phyloP scores from a whole-genome alignment of 2,329 filamentous ascomycete species.

The Nectriaceae sp. region DNA sequence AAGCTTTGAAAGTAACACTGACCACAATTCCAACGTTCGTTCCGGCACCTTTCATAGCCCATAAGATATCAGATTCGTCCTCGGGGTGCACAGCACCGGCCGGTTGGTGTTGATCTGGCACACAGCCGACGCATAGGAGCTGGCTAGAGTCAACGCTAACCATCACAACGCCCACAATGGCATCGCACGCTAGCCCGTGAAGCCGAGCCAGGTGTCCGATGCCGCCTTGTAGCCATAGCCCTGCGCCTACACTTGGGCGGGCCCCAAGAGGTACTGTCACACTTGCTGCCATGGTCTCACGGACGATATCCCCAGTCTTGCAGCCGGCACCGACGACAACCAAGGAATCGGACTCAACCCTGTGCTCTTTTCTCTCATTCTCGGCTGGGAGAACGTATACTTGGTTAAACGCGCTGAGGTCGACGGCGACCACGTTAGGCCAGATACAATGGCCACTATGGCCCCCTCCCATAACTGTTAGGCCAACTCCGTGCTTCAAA shows the following conservation, averaged over 20 bases:
- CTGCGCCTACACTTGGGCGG: conserved; percentile 64
- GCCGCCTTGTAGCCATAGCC: conserved; percentile 65
- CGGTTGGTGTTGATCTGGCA: conserved; percentile 49
- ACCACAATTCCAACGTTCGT: conserved; percentile 61
- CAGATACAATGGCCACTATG: conserved; percentile 61
- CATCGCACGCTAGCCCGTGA: conserved; percentile 60
- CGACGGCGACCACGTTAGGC: conserved; percentile 54
- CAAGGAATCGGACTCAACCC: conserved; percentile 27
- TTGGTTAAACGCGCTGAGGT: conserved; percentile 59
- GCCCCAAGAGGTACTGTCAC: conserved; percentile 60
- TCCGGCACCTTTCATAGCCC: conserved; percentile 60
- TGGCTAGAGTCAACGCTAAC: conserved; percentile 51
- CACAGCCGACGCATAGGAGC: conserved; percentile 51
- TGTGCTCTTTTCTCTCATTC: conserved; percentile 19
- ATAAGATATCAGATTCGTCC: conserved; percentile 55
- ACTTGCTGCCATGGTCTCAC: conserved; percentile 44
- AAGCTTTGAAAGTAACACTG: conserved; percentile 53
- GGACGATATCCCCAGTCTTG: conserved; percentile 55
- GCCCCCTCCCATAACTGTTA: conserved; percentile 58
- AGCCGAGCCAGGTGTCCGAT: conserved; percentile 60
- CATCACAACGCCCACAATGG: conserved; percentile 61
- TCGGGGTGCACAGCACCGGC: conserved; percentile 40
- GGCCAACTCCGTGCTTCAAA: conserved; percentile 41
- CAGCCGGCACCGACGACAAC: conserved; percentile 58
- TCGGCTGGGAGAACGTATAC: conserved; percentile 42